phyloP scores from a whole-genome alignment of 2,329 filamentous ascomycete genomes.

The Phyllosticta capitalensis region DNA sequence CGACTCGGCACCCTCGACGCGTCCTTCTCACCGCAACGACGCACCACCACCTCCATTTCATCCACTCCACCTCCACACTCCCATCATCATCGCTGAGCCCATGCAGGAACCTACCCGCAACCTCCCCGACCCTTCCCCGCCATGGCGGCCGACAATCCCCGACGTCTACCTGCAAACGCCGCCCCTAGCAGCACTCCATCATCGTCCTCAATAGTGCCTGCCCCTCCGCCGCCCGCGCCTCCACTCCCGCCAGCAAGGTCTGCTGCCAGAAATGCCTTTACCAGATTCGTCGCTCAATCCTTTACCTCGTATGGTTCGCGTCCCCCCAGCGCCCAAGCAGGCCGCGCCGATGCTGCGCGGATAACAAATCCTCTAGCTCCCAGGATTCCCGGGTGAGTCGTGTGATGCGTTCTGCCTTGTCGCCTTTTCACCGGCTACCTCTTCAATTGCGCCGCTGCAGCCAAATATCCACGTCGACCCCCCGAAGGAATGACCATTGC shows the following conservation, averaged over 20 bases:
- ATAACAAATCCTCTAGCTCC: constrained; percentile 26
- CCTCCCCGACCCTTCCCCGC: not conserved
- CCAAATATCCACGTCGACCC: not conserved
- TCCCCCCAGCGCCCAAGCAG: constrained; percentile 42
- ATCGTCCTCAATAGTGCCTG: constrained; percentile 7
- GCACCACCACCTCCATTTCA: not conserved
- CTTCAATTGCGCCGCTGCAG: not conserved
- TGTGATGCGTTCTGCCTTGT: constrained; percentile 2
- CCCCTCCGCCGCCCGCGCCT: constrained; percentile 24
- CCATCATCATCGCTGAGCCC: not conserved
- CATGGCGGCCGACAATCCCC: constrained; percentile 18
- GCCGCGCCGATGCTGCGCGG: constrained; percentile 27
- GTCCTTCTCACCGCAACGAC: constrained; percentile 1
- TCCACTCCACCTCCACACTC: not conserved
- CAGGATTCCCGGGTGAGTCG: constrained; percentile 27
- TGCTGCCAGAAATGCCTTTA: constrained; percentile 28
- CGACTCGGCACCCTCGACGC: no score
- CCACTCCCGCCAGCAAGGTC: constrained; percentile 25
- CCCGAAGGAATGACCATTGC: not conserved
- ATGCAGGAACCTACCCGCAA: not conserved
- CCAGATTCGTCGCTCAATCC: constrained; percentile 46
- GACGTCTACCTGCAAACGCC: constrained; percentile 11
- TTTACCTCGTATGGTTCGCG: constrained; percentile 42
- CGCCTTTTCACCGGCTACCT: constrained; percentile 2
- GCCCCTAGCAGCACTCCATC: not conserved